phyloP scores from a whole-genome alignment of 495 filamentous ascomycete species.

The Echria macrotheca region DNA sequence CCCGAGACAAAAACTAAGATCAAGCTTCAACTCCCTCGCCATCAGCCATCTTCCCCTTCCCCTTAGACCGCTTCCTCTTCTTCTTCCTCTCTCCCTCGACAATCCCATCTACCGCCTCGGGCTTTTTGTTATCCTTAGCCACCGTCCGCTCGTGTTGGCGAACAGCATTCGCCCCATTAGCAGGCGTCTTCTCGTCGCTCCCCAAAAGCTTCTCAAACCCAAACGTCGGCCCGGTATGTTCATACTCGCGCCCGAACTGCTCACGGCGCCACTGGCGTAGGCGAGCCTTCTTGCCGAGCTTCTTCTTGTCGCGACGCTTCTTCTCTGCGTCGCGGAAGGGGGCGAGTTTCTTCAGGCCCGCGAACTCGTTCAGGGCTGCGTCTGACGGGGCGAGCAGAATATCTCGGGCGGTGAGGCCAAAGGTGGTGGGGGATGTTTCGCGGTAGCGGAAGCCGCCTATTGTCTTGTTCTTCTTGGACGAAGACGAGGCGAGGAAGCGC shows the following conservation, averaged over 20 bases:
- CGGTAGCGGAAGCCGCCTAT: constrained; percentile 74
- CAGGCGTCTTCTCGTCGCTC: constrained; percentile 11
- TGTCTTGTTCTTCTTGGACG: constrained; percentile 12
- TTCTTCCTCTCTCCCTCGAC: constrained; percentile 41
- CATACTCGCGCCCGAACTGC: constrained; percentile 68
- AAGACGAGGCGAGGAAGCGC: constrained; percentile 38
- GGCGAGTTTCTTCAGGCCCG: constrained; percentile 90
- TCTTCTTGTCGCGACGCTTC: constrained; percentile 82
- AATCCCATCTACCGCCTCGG: constrained; percentile 14
- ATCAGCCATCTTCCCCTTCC: constrained; percentile 25
- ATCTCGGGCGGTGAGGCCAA: constrained; percentile 82
- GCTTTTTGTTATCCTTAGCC: constrained; percentile 5
- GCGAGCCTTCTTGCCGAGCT: constrained; percentile 83
- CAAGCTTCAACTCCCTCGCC: no score
- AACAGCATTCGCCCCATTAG: constrained; percentile 19
- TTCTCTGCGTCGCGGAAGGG: constrained; percentile 80
- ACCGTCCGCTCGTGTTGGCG: neutral
- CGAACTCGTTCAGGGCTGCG: constrained; percentile 80
- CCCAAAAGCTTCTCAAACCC: constrained; percentile 32
- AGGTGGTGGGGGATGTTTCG: constrained; percentile 83
- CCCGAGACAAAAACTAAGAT: no score
- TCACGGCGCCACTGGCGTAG: constrained; percentile 88
- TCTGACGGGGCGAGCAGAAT: constrained; percentile 85
- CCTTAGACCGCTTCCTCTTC: constrained; percentile 45
- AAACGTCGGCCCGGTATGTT: constrained; percentile 43